Conservation (phyloP, 2,329 filamentous ascomycete species). For the Claviceps lovelessii region DNA sequence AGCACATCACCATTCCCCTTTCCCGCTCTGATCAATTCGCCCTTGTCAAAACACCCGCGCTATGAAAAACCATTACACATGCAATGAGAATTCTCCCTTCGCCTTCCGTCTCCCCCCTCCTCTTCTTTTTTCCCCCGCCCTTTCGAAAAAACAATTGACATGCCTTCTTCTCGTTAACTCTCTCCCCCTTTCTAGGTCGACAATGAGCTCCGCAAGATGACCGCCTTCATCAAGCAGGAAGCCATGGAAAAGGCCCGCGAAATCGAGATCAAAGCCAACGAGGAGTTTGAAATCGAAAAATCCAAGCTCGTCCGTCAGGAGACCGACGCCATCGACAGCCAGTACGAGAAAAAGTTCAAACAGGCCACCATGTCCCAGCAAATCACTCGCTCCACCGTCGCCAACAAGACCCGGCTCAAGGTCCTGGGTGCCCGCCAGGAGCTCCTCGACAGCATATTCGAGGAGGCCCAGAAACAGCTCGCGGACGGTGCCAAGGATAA, state of each 20-base stretch:
- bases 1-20: slow-evolving; percentile 1
- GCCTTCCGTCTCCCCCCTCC: neutral
- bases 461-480: slow-evolving; percentile 61
- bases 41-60: too few relatives aligned
- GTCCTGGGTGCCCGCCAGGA: slow-evolving; percentile 80
- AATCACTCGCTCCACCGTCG: slow-evolving; percentile 88
- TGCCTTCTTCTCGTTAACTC: neutral
- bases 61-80: too few relatives aligned
- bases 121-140: too few relatives aligned
- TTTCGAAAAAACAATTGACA: neutral
- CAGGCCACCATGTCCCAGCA: slow-evolving; percentile 97
- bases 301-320: slow-evolving; percentile 95
- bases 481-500: slow-evolving; percentile 49
- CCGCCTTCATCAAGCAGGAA: slow-evolving; percentile 98
- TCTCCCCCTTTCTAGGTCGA: slow-evolving; percentile 51
- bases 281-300: slow-evolving; percentile 98
- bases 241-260: slow-evolving; percentile 92
- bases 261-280: slow-evolving; percentile 95
- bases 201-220: slow-evolving; percentile 99
- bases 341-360: slow-evolving; percentile 99
- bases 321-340: slow-evolving; percentile 76
- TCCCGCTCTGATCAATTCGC: neutral
- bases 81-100: too few relatives aligned
- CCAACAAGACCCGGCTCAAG: slow-evolving; percentile 89
- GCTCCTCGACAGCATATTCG: slow-evolving; percentile 80